These are phyloP conservation scores for Trametes punicea DNA, from an alignment of 768 basidiomycete species.

Conservation along the genomic window DNA sequence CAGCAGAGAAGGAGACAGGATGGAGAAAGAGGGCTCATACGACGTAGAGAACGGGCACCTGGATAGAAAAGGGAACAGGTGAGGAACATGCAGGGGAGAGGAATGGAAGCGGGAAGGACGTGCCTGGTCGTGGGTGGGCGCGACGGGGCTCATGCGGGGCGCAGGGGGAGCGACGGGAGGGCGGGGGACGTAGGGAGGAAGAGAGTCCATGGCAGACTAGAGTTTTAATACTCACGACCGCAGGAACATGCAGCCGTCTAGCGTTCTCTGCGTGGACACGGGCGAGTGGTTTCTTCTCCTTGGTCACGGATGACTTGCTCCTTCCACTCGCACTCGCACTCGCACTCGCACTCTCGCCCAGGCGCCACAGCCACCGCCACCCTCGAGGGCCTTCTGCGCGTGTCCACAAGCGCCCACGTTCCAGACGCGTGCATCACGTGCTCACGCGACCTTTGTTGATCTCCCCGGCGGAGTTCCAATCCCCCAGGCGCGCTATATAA, in stretches of 20 bases:
- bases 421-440: constrained; percentile 26
- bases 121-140: constrained; percentile 73
- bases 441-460: constrained; percentile 23
- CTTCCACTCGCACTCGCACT: neutral
- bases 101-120: constrained; percentile 26
- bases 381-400: constrained; percentile 5
- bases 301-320: neutral
- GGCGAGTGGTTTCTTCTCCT: neutral
- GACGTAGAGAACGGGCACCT: constrained; percentile 76
- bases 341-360: neutral
- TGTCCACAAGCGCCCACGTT: constrained; percentile 14
- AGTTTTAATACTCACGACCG: constrained; percentile 16
- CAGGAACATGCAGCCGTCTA: constrained; percentile 16
- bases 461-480: constrained; percentile 28
- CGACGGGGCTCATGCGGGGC: constrained; percentile 42
- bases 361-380: neutral
- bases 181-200: constrained; percentile 33
- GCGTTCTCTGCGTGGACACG: constrained; percentile 10
- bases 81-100: constrained; percentile 17
- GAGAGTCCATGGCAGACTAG: constrained; percentile 23
- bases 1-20: neutral
- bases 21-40: constrained; percentile 47
- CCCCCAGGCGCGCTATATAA: constrained; percentile 27
- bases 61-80: constrained; percentile 9
- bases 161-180: constrained; percentile 32